These are phyloP conservation scores for Brassica cretica DNA, from an alignment of 345 rosid species.

Conservation along the genomic window DNA sequence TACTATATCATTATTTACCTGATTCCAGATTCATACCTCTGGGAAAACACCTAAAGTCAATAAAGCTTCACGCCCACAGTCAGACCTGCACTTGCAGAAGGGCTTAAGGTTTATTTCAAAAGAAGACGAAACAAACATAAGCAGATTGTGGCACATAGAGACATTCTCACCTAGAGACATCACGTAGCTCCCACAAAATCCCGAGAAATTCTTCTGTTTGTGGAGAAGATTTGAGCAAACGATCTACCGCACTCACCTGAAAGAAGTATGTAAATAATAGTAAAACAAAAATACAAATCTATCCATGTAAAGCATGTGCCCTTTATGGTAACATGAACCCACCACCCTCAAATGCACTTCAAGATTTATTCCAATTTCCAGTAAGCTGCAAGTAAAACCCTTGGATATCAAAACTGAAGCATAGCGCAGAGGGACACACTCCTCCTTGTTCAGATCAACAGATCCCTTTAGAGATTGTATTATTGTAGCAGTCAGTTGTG, in stretches of 20 bases:
- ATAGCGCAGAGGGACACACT: conserved; percentile 87
- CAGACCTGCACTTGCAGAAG: conserved; percentile 61
- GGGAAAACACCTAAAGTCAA: conserved; percentile 76
- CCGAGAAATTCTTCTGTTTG: conserved; percentile 94
- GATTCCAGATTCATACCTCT: conserved; percentile 57
- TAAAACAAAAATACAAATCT: conserved; percentile 9
- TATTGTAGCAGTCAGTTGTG: conserved; percentile 69
- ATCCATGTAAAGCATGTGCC: conserved; percentile 16
- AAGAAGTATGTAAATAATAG: conserved; percentile 11
- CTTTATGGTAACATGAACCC: conserved; percentile 43
- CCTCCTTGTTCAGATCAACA: conserved; percentile 60
- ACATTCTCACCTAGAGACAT: conserved; percentile 70
- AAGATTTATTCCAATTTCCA: conserved; percentile 79
- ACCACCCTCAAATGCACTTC: conserved; percentile 97
- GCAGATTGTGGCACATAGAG: conserved; percentile 11
- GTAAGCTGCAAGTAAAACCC: conserved; percentile 86
- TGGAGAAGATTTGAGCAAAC: conserved; percentile 68
- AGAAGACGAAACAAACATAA: conserved; percentile 10
- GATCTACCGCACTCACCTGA: conserved; percentile 85
- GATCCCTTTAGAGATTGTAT: conserved; percentile 71
- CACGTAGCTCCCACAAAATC: conserved; percentile 97
- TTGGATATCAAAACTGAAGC: conserved; percentile 75
- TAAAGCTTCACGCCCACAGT: conserved; percentile 94
- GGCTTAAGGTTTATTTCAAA: conserved; percentile 25
- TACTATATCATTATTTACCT: neutral